These are phyloP conservation scores for Cercospora zeina DNA, from an alignment of 2,329 filamentous ascomycete species.

Conservation along the genomic window DNA sequence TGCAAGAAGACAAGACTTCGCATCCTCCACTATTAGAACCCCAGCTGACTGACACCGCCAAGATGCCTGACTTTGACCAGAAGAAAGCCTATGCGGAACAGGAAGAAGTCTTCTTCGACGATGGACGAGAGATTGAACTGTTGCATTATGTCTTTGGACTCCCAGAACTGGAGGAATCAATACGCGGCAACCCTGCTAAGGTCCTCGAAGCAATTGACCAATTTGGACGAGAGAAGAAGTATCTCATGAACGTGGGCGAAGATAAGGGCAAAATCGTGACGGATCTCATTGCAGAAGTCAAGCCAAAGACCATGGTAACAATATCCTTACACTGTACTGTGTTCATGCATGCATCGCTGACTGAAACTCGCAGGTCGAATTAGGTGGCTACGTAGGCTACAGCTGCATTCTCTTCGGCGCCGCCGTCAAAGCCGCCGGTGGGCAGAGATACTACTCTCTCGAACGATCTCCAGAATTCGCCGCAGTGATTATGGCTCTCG, in stretches of 20 bases:
- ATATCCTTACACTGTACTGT: conserved; percentile 13
- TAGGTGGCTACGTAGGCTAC: conserved; percentile 81
- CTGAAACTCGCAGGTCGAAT: conserved; percentile 58
- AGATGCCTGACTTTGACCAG: conserved; percentile 42
- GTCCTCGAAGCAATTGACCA: conserved; percentile 71
- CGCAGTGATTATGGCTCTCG: conserved; percentile 66
- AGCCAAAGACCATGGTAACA: conserved; percentile 64
- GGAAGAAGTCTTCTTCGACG: conserved; percentile 56
- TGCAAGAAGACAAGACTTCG: neutral
- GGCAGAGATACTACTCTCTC: conserved; percentile 67
- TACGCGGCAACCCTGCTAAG: conserved; percentile 63
- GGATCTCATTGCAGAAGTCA: conserved; percentile 65
- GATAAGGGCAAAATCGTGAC: conserved; percentile 71
- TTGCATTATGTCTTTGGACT: conserved; percentile 67
- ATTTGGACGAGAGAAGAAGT: conserved; percentile 64
- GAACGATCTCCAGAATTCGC: conserved; percentile 75
- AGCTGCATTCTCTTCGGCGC: conserved; percentile 74
- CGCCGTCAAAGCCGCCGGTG: conserved; percentile 63
- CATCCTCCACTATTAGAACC: neutral
- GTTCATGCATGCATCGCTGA: conserved; percentile 8
- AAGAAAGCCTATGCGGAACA: conserved; percentile 52
- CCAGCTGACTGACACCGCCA: neutral
- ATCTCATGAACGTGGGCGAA: conserved; percentile 78
- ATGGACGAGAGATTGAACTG: conserved; percentile 72
- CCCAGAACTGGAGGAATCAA: conserved; percentile 58